phyloP scores from a whole-genome alignment of 306 rosid genomes.

The Trifolium dubium region DNA sequence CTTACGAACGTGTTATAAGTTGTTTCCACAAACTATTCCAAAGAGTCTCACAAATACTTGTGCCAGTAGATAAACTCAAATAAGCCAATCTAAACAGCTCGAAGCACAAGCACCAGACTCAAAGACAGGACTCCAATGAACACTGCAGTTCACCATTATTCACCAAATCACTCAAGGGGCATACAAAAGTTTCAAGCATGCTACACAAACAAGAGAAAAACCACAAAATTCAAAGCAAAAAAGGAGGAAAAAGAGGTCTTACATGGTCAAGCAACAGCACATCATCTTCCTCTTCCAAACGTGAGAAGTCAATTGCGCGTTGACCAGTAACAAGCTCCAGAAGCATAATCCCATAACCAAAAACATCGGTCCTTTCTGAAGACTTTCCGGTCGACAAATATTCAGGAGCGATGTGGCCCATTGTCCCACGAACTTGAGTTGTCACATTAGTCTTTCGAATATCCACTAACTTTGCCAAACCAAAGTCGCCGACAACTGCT shows the following conservation, averaged over 20 bases:
- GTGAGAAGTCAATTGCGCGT: slow-evolving; percentile 93
- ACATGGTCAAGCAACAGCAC: slow-evolving; percentile 95
- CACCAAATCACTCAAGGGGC: slow-evolving; percentile 25
- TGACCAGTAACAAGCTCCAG: slow-evolving; percentile 97
- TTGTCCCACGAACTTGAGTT: slow-evolving; percentile 98
- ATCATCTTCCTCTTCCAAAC: slow-evolving; percentile 97
- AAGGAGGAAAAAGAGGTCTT: slow-evolving; percentile 44
- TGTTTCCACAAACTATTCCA: neutral
- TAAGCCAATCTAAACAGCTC: neutral
- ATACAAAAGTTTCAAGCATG: slow-evolving; percentile 35
- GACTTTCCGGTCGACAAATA: slow-evolving; percentile 97
- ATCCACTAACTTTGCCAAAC: slow-evolving; percentile 98
- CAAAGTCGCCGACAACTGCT: slow-evolving; percentile 99
- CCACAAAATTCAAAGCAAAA: neutral
- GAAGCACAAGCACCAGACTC: slow-evolving; percentile 10
- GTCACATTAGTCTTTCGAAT: slow-evolving; percentile 92
- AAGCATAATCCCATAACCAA: slow-evolving; percentile 97
- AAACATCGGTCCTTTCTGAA: slow-evolving; percentile 98
- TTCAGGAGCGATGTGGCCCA: slow-evolving; percentile 99
- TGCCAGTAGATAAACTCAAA: neutral
- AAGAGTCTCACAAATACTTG: neutral
- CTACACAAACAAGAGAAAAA: slow-evolving; percentile 32
- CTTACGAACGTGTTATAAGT: neutral
- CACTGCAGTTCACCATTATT: neutral
- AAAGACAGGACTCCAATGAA: slow-evolving; percentile 3